Base-by-base conservation (phyloP, 2,329 filamentous ascomycete species). In the Diaporthe citriasiana region DNA sequence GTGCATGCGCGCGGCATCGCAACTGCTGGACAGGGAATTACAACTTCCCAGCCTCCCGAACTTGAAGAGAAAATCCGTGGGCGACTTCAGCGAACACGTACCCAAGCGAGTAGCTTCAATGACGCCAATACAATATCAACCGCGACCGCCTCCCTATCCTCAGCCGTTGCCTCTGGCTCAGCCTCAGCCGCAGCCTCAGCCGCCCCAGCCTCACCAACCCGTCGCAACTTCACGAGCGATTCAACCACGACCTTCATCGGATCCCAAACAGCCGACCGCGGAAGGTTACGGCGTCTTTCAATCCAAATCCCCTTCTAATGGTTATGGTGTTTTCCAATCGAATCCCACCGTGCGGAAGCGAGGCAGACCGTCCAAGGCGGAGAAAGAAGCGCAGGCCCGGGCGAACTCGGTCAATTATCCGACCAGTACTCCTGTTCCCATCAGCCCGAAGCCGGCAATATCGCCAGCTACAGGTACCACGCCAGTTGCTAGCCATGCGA, bases 361-460 rank as follows among this genome's bases (percentile, higher is more conserved):
- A 33, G 82, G 82, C 4, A 79, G 82, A 22, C 82, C 82, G 0
- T 81, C 81, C 22, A 83, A 82, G 74, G 78, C 78, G 10, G 81
- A 82, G 60, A 79, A 79, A 70, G 76, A 79, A 45, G 78, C 79
- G 13, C 79, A 78, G 15, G 78, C 79, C 13, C 78, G 79, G 30
- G 73, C 74, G 40, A 76, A 73, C 38, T 70, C 73, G 50, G 75
- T 72, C 5, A 71, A 73, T 12, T 78, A 78, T 40, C 72, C 76
- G 35, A 77, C 78, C 9, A 79, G 77, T 38, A 74, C 76, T 3
- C 79, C 78, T 8, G 75, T 78, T 27, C 77, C 78, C 2, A 75
- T 76, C 30, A 76, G 77, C 33, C 76, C 77, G 47, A 74, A 77
- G 55, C 75, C 73, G 17, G 57, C 71, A 33, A 56, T 33, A 10